phyloP scores from a whole-genome alignment of 2,329 filamentous ascomycete species.

The Hirsutella thompsonii region DNA sequence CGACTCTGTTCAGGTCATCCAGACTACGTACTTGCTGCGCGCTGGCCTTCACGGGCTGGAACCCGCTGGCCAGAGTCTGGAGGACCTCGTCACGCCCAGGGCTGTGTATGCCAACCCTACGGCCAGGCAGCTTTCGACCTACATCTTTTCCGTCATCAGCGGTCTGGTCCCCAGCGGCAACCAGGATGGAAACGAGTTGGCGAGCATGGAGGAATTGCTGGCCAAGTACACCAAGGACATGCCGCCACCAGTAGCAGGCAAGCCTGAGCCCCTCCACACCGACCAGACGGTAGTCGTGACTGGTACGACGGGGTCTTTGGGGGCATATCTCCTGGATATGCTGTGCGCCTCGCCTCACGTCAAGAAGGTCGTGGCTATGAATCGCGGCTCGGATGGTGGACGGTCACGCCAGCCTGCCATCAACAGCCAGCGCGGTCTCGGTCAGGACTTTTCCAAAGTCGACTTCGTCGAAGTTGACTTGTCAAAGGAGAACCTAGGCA shows the following conservation, averaged over 20 bases:
- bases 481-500: slow-evolving; percentile 31
- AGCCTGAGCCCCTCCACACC: slow-evolving; percentile 13
- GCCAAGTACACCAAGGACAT: slow-evolving; percentile 17
- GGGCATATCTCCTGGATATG: slow-evolving; percentile 51
- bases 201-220: slow-evolving; percentile 6
- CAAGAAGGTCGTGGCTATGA: slow-evolving; percentile 12
- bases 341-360: slow-evolving; percentile 12
- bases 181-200: slow-evolving; percentile 3
- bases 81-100: slow-evolving; percentile 5
- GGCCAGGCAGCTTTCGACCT: slow-evolving; percentile 8
- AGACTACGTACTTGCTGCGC: slow-evolving; percentile 6
- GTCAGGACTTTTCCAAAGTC: slow-evolving; percentile 21
- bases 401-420: slow-evolving; percentile 21
- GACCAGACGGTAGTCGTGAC: slow-evolving; percentile 61
- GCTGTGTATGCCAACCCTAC: slow-evolving; percentile 17
- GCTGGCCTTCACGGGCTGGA: slow-evolving; percentile 9
- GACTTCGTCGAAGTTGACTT: slow-evolving; percentile 37
- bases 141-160: neutral
- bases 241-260: slow-evolving; percentile 5
- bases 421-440: slow-evolving; percentile 24
- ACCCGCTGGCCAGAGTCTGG: slow-evolving; percentile 1
- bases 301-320: slow-evolving; percentile 79
- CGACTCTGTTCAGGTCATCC: slow-evolving; percentile 26
- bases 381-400: slow-evolving; percentile 20
- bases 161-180: neutral